These are phyloP conservation scores for Mycosarcoma mackinlayi DNA, from an alignment of 1,284 basidiomycete species.

Conservation along the genomic window DNA sequence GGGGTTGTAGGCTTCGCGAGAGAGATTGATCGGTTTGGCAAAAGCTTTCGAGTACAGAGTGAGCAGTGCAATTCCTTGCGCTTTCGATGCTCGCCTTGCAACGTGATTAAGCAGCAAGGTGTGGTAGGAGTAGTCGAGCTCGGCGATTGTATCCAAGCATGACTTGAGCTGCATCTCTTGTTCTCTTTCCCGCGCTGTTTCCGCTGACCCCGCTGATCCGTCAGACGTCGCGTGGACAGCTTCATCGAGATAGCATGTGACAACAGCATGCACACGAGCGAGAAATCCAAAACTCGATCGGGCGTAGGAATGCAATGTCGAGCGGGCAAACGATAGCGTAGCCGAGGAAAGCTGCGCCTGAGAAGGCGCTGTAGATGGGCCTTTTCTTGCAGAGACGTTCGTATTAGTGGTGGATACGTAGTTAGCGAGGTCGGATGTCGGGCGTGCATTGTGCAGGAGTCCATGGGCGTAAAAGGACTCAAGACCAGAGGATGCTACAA, in stretches of 20 bases:
- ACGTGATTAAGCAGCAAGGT: constrained; percentile 89
- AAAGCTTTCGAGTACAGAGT: constrained; percentile 77
- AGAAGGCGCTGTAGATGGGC: constrained; percentile 17
- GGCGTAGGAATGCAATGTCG: constrained; percentile 80
- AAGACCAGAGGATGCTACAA: constrained; percentile 90
- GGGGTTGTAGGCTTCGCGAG: constrained; percentile 12
- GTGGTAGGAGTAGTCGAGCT: constrained; percentile 83
- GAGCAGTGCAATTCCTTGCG: constrained; percentile 92
- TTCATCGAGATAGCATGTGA: constrained; percentile 11
- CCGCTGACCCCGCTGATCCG: too few species aligned
- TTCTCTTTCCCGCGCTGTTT: not conserved
- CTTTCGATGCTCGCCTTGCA: constrained; percentile 83
- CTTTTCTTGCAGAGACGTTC: not conserved
- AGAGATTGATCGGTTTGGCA: constrained; percentile 35
- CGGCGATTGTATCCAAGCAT: constrained; percentile 18
- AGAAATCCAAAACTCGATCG: constrained; percentile 81
- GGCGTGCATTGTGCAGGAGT: constrained; percentile 70
- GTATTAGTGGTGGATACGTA: constrained; percentile 2
- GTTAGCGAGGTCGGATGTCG: not conserved
- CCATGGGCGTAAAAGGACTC: constrained; percentile 91
- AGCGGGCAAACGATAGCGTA: constrained; percentile 74
- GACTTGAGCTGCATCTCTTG: constrained; percentile 10
- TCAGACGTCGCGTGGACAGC: too few species aligned
- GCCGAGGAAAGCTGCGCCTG: constrained; percentile 45
- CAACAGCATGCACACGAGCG: constrained; percentile 70